phyloP scores from a whole-genome alignment of 495 filamentous ascomycete genomes.

The Daldinia bambusicola region DNA sequence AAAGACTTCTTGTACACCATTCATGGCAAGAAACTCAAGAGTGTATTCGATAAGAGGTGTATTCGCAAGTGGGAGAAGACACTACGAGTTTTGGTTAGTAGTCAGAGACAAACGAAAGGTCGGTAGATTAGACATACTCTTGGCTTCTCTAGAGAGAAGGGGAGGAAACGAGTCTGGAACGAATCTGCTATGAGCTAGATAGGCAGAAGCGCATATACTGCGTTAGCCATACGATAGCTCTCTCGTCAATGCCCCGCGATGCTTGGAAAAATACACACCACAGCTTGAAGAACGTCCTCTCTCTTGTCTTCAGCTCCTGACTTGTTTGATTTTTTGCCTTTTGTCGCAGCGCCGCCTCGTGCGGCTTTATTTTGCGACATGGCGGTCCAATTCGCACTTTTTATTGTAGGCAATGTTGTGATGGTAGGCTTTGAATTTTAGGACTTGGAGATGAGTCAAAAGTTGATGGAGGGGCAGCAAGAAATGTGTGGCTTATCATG shows the following conservation, averaged over 20 bases:
- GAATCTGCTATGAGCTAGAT: slow-evolving; percentile 85
- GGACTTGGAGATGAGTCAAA: slow-evolving; percentile 28
- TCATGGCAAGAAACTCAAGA: slow-evolving; percentile 93
- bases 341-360: slow-evolving; percentile 53
- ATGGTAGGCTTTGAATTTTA: slow-evolving; percentile 16
- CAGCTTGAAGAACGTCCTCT: slow-evolving; percentile 90
- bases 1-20: slow-evolving; percentile 90
- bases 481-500: neutral
- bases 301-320: slow-evolving; percentile 68
- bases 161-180: slow-evolving; percentile 89
- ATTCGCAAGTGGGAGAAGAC: slow-evolving; percentile 93
- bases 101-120: slow-evolving; percentile 9
- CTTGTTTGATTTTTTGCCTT: slow-evolving; percentile 67
- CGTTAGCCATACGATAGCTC: slow-evolving; percentile 28
- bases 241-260: slow-evolving; percentile 26
- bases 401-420: neutral
- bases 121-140: slow-evolving; percentile 66
- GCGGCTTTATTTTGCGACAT: slow-evolving; percentile 62
- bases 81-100: slow-evolving; percentile 61
- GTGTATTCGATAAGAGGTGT: slow-evolving; percentile 97
- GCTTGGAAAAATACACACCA: slow-evolving; percentile 63
- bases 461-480: slow-evolving; percentile 34
- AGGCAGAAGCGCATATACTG: slow-evolving; percentile 19
- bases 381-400: neutral
- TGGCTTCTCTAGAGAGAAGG: slow-evolving; percentile 88